Conservation (phyloP, 345 rosid genomes). For the Cochlearia excelsa region DNA sequence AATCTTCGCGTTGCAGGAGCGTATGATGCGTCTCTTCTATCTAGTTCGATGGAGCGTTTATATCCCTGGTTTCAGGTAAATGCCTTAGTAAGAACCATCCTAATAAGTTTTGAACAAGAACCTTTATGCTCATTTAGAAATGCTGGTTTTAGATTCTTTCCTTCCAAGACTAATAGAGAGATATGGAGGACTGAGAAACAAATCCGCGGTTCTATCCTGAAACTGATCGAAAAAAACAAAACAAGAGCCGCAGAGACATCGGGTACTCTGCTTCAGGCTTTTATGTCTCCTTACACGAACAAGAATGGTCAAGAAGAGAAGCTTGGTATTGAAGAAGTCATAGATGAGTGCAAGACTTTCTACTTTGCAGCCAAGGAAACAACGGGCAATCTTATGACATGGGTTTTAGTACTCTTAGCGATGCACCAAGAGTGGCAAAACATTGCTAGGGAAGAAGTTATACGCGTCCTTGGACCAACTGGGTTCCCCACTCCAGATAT, state of each 20-base stretch:
- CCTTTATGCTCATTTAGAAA: conserved; percentile 1
- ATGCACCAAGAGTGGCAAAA: conserved; percentile 76
- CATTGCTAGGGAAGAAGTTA: conserved; percentile 70
- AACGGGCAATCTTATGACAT: conserved; percentile 60
- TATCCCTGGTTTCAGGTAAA: conserved; percentile 80
- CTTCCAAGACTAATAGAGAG: conserved; percentile 72
- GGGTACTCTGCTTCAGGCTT: conserved; percentile 52
- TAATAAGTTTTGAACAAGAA: not conserved
- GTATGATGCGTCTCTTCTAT: conserved; percentile 55
- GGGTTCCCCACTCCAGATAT: conserved; percentile 40
- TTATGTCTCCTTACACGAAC: conserved; percentile 51
- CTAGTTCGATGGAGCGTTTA: conserved; percentile 56
- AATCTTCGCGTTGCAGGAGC: conserved; percentile 66
- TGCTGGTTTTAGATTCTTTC: conserved; percentile 52
- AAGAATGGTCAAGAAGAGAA: conserved; percentile 58
- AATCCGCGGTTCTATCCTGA: conserved; percentile 54
- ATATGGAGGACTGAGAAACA: conserved; percentile 67
- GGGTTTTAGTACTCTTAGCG: conserved; percentile 66
- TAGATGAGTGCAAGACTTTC: conserved; percentile 85
- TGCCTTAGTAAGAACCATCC: not conserved
- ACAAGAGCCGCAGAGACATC: conserved; percentile 34
- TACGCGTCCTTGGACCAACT: conserved; percentile 36
- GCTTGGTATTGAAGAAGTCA: conserved; percentile 58
- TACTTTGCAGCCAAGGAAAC: conserved; percentile 91
- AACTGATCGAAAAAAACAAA: conserved; percentile 44